Percentiles rank a stretch among this genome's conserved stretches.
Conservation (phyloP, 2,329 filamentous ascomycete species). For the Teratosphaeria viscida region DNA sequence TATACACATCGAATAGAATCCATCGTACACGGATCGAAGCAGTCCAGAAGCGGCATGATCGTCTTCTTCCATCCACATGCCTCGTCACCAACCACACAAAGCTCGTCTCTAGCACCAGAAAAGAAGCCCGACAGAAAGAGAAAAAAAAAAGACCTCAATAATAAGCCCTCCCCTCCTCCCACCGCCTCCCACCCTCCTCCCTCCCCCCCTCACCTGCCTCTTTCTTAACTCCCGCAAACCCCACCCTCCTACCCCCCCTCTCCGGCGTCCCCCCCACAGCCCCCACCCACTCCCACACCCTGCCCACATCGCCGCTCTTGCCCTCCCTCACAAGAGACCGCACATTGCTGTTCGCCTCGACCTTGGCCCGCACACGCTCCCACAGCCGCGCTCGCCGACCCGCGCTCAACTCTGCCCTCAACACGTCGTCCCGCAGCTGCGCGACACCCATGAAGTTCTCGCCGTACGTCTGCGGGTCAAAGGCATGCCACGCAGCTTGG, state of each 20-base stretch:
- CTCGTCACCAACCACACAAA: too few species aligned
- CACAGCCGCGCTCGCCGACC: slow-evolving; percentile 70
- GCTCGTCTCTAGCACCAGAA: too few species aligned
- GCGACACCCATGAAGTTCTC: slow-evolving; percentile 79
- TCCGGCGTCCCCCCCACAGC: slow-evolving; percentile 30
- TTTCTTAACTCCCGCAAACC: slow-evolving; percentile 15
- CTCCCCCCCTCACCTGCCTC: slow-evolving; percentile 7
- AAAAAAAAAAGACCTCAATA: slow-evolving; percentile 25
- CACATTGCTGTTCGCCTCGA: slow-evolving; percentile 91
- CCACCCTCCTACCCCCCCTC: slow-evolving; percentile 20
- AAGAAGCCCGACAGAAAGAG: background rate
- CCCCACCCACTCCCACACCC: slow-evolving; percentile 61
- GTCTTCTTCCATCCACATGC: too few species aligned
- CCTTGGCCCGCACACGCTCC: slow-evolving; percentile 69
- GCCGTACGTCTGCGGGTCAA: slow-evolving; percentile 50
- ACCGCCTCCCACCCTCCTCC: slow-evolving; percentile 23
- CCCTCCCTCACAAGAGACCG: slow-evolving; percentile 61
- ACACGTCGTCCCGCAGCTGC: slow-evolving; percentile 82
- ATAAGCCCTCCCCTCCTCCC: slow-evolving; percentile 39
- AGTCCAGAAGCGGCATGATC: too few species aligned
- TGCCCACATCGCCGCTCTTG: slow-evolving; percentile 44
- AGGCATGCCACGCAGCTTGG: slow-evolving; percentile 70
- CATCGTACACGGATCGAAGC: too few species aligned
- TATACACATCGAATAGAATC: too few species aligned
- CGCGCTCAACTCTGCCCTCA: slow-evolving; percentile 70